Evolutionary conservation across 2,329 filamentous ascomycete species (phyloP).

Genomic region (Cercospora sp.): DNA sequence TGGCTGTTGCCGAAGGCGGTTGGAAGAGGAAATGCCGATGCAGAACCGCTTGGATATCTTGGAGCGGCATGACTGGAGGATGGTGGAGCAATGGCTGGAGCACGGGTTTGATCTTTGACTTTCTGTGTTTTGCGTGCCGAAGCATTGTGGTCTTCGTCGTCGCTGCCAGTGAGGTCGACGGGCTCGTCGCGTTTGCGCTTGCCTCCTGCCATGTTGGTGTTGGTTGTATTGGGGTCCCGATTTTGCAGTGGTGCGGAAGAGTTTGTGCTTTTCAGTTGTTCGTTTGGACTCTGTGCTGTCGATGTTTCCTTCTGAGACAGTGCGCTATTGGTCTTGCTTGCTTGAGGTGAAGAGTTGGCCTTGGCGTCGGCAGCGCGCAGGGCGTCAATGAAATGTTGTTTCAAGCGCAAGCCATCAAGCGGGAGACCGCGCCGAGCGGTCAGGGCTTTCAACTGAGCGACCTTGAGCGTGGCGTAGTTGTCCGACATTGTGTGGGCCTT

Average conservation of each 20-base stretch:
- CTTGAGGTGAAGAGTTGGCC: neutral
- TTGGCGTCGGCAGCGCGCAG: neutral
- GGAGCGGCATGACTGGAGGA: slow-evolving; percentile 18
- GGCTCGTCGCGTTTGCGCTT: slow-evolving; percentile 30
- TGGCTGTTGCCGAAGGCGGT: slow-evolving; percentile 19
- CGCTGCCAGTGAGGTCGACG: slow-evolving; percentile 28
- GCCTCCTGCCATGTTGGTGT: neutral
- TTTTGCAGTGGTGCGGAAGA: neutral
- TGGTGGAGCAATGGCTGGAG: neutral
- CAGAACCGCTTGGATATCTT: slow-evolving; percentile 11
- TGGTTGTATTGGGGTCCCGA: neutral
- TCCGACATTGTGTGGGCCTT: neutral
- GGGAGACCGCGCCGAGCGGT: neutral
- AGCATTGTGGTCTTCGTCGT: slow-evolving; percentile 18
- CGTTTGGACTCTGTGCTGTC: neutral
- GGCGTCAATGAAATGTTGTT: neutral
- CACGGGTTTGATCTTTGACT: neutral
- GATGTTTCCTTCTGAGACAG: neutral
- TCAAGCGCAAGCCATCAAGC: neutral
- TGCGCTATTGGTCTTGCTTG: neutral
- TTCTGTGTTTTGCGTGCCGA: slow-evolving; percentile 3
- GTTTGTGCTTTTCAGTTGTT: neutral
- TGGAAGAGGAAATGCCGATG: slow-evolving; percentile 11
- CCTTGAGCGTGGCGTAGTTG: neutral
- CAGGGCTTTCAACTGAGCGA: neutral